Base-by-base conservation (phyloP, 139 green algal species). In the Choricystis sp. region DNA sequence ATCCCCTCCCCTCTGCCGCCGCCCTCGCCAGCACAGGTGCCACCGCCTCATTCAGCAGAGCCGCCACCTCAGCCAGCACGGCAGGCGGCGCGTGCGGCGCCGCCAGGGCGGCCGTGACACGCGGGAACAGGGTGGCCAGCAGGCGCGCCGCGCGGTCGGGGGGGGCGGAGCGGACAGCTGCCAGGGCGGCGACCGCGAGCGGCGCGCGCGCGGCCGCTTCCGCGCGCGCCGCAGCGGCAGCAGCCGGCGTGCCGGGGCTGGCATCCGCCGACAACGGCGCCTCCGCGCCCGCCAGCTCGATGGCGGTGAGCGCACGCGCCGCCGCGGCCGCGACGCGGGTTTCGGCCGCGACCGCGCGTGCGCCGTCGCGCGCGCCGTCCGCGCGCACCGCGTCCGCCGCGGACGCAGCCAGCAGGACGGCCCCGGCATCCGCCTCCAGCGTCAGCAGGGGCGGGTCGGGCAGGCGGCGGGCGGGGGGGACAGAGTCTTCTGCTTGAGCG, bases 391-490 rank as follows among this genome's bases (percentile, higher is more conserved):
- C 60, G 9, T 16, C 9, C 40, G 40, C 40, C 9, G 40, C 40
- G 40, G 9, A 9, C 9, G 94, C 72, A 27, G 78, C 85, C 24
- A 98, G 73, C 67, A 93, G 91, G 5, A 88, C 83, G 59, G 94
- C 81, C 9, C 74, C 69, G 30, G 85, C 80, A 74, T 97, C 90
- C 5, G 73, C 80, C 77, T 98, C 92, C 40, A 98, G 77, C 14
- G 83, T 69, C 71, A 97, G 79, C 70, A 98, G 79, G 2, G 92
- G 92, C 1, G 92, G 92, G 77, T 98, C 92, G 4, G 74, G 40
- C 26, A 96, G 72, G 63, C n/a, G 26, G 25, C 64, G 69, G 48
- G 61, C 68, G 1, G 74, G 56, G 2, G 69, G 4, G 25, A 85
- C 72, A 56, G 72, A 56, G 68, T 85, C 82, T 22, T 79, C 77